Percentiles rank a stretch among this genome's conserved stretches.
Evolutionary conservation across 768 basidiomycete species (phyloP).

Genomic region (Calocera viscosa): DNA sequence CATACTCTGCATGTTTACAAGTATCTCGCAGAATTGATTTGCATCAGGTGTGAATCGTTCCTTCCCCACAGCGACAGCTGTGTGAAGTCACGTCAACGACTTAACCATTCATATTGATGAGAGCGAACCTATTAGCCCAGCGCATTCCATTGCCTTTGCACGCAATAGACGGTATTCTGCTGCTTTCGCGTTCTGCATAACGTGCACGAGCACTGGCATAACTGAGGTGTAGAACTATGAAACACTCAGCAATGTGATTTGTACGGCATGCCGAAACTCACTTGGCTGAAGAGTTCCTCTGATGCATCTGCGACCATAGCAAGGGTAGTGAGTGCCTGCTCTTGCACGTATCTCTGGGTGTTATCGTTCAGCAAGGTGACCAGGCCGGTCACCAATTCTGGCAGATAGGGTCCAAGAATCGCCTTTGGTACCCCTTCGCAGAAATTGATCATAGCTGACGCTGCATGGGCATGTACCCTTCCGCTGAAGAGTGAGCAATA

Average conservation of each 20-base stretch:
- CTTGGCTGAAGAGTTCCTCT: constrained; percentile 64
- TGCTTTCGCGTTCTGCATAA: constrained; percentile 58
- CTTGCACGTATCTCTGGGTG: constrained; percentile 61
- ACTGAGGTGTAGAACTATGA: constrained; percentile 58
- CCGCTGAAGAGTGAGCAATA: constrained; percentile 8
- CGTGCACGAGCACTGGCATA: constrained; percentile 68
- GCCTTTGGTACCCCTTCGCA: constrained; percentile 73
- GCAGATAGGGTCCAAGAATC: constrained; percentile 63
- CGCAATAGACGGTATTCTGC: constrained; percentile 54
- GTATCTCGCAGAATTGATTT: constrained; percentile 50
- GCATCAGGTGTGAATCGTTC: constrained; percentile 70
- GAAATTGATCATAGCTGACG: constrained; percentile 80
- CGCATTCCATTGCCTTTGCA: constrained; percentile 81
- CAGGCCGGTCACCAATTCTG: constrained; percentile 62
- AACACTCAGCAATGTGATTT: not conserved
- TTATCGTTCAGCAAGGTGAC: constrained; percentile 39
- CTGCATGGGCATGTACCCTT: constrained; percentile 78
- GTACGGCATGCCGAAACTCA: constrained; percentile 21
- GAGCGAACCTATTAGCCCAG: constrained; percentile 62
- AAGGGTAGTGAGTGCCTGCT: constrained; percentile 75
- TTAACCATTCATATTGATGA: constrained; percentile 1
- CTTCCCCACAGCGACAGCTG: constrained; percentile 76
- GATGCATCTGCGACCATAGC: constrained; percentile 85
- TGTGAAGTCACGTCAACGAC: not conserved
- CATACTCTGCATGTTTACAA: constrained; percentile 69